phyloP scores from a whole-genome alignment of 306 rosid genomes.

The Carpinus fangiana region DNA sequence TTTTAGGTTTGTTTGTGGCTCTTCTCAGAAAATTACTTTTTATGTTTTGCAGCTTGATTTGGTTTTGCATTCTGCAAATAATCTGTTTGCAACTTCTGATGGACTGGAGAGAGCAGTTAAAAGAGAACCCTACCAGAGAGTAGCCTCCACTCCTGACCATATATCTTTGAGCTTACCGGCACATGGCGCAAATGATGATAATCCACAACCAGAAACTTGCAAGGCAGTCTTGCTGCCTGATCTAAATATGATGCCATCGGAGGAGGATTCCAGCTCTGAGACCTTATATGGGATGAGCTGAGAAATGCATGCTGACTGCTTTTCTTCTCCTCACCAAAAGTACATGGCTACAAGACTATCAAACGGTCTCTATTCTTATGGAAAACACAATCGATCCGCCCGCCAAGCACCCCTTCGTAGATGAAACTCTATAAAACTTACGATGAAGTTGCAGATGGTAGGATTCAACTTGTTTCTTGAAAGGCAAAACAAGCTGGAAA shows the following conservation, averaged over 20 bases:
- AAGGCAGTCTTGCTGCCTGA: constrained; percentile 68
- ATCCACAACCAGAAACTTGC: constrained; percentile 34
- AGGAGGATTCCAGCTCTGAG: constrained; percentile 38
- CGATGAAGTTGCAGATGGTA: constrained; percentile 8
- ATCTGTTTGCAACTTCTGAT: constrained; percentile 35
- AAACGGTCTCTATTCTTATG: constrained; percentile 3
- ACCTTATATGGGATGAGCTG: constrained; percentile 40
- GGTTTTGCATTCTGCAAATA: constrained; percentile 35
- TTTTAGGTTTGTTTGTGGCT: neutral
- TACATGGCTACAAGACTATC: neutral
- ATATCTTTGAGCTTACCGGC: constrained; percentile 19
- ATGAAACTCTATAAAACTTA: constrained; percentile 18
- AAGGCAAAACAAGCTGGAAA: constrained; percentile 9
- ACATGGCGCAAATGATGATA: constrained; percentile 22
- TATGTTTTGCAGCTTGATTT: constrained; percentile 57
- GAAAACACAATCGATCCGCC: neutral
- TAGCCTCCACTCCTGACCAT: constrained; percentile 3
- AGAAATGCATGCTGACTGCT: neutral
- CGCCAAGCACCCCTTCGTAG: constrained; percentile 16
- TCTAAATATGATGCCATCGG: constrained; percentile 68
- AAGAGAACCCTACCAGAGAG: constrained; percentile 56
- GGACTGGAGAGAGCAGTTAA: constrained; percentile 24
- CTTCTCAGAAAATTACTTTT: neutral
- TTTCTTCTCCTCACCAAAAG: neutral
- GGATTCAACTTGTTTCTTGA: constrained; percentile 23